Conservation (phyloP, 768 basidiomycete species). For the Thelephora ganbajun region DNA sequence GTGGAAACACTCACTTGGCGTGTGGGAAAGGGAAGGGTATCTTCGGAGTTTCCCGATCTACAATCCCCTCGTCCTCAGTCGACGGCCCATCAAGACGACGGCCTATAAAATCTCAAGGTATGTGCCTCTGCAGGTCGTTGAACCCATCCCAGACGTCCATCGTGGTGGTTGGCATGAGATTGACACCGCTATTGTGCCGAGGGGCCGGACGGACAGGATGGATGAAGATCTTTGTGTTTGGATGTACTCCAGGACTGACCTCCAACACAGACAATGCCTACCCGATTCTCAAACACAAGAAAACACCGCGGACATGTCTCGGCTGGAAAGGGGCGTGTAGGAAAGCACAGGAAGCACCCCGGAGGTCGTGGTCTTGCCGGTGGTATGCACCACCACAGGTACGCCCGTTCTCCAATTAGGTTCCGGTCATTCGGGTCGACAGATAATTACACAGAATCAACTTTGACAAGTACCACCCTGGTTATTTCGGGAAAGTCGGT, state of each 20-base stretch:
- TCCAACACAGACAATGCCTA: conserved; percentile 64
- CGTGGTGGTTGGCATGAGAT: conserved; percentile 2
- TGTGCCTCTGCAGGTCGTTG: background rate
- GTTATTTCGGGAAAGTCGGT: conserved; percentile 99
- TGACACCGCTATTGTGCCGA: conserved; percentile 1
- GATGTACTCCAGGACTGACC: background rate
- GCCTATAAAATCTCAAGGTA: too few relatives aligned
- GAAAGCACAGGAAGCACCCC: conserved; percentile 99
- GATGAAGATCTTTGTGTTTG: background rate
- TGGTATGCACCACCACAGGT: conserved; percentile 99
- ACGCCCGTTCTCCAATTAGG: conserved; percentile 18
- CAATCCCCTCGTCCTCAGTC: conserved; percentile 15
- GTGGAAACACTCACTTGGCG: conserved; percentile 9
- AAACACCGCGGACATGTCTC: conserved; percentile 99
- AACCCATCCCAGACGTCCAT: background rate
- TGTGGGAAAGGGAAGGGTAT: conserved; percentile 2
- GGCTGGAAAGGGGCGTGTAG: conserved; percentile 99
- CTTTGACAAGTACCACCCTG: conserved; percentile 99
- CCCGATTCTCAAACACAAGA: conserved; percentile 91
- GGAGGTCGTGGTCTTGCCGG: conserved; percentile 99
- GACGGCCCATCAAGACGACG: conserved; percentile 46
- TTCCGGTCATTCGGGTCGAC: background rate
- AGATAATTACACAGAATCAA: conserved; percentile 50
- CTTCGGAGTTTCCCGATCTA: background rate
- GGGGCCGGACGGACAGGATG: background rate